Evolutionary conservation across 768 basidiomycete genomes (phyloP).

Genomic region (Mycena belliarum): DNA sequence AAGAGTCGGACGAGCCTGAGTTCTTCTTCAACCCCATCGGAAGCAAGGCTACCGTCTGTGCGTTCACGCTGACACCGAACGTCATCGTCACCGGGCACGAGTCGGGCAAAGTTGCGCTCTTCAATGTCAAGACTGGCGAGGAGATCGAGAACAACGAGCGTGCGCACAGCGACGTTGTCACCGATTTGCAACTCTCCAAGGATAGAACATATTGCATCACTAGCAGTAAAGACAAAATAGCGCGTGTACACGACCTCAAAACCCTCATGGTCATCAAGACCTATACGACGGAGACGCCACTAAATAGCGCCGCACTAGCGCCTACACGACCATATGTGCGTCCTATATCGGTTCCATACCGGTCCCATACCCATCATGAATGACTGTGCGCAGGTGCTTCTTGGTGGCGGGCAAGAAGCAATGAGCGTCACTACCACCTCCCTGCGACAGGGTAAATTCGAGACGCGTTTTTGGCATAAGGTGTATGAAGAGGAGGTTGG

Average conservation of each 20-base stretch:
- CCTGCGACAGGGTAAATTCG: slow-evolving; percentile 93
- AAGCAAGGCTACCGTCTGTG: slow-evolving; percentile 95
- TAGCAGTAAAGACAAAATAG: slow-evolving; percentile 94
- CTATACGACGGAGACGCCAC: slow-evolving; percentile 87
- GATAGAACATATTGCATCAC: slow-evolving; percentile 96
- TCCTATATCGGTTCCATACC: neutral
- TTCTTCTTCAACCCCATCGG: slow-evolving; percentile 86
- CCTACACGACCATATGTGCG: slow-evolving; percentile 83
- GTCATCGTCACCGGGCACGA: slow-evolving; percentile 94
- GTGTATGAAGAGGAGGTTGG: slow-evolving; percentile 97
- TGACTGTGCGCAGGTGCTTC: slow-evolving; percentile 57
- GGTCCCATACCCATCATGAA: neutral
- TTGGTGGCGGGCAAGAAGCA: slow-evolving; percentile 98
- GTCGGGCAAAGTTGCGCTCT: slow-evolving; percentile 91
- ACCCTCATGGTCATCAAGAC: slow-evolving; percentile 91
- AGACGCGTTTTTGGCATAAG: slow-evolving; percentile 97
- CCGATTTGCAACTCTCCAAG: slow-evolving; percentile 87
- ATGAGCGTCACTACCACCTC: slow-evolving; percentile 97
- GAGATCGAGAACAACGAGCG: slow-evolving; percentile 83
- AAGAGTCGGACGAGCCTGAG: slow-evolving; percentile 76
- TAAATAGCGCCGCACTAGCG: slow-evolving; percentile 91
- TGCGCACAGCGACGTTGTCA: slow-evolving; percentile 84
- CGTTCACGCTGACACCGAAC: slow-evolving; percentile 78
- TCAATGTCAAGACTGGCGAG: slow-evolving; percentile 85
- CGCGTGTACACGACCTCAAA: slow-evolving; percentile 90